Evolutionary conservation across 305 asterid species (phyloP).

Genomic region (Fraxinus floribunda): DNA sequence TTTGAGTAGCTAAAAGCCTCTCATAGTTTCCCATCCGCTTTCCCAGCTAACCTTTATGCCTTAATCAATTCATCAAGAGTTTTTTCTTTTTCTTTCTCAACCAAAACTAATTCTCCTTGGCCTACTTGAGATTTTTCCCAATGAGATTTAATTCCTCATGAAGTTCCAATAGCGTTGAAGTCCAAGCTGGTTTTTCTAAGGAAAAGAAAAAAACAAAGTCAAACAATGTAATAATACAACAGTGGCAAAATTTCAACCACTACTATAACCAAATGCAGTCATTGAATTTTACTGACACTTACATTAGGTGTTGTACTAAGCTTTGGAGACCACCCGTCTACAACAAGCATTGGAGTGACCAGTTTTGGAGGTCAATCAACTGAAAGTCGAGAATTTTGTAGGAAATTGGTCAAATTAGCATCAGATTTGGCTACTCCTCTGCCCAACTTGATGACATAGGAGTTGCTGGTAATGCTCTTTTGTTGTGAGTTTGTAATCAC

Average conservation of each 20-base stretch:
- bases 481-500: conserved; percentile 43
- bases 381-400: conserved; percentile 55
- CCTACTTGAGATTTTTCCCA: conserved; percentile 72
- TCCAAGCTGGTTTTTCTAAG: conserved; percentile 72
- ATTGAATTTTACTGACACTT: conserved; percentile 27
- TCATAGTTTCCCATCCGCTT: conserved; percentile 74
- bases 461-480: conserved; percentile 48
- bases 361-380: conserved; percentile 64
- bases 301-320: conserved; percentile 72
- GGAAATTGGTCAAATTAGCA: conserved; percentile 62
- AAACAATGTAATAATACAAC: conserved; percentile 2
- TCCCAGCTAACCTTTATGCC: conserved; percentile 40
- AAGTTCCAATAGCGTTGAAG: conserved; percentile 61
- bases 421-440: conserved; percentile 63
- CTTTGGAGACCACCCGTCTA: conserved; percentile 60
- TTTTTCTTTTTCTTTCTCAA: no score
- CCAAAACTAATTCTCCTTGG: conserved; percentile 52
- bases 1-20: conserved; percentile 79
- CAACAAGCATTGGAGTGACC: conserved; percentile 57
- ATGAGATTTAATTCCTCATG: conserved; percentile 60
- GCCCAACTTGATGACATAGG: conserved; percentile 50
- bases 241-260: not conserved
- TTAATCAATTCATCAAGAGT: conserved; percentile 9
- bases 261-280: not conserved
- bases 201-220: conserved; percentile 23